phyloP scores from a whole-genome alignment of 1,139 yeast genomes.

The Saccharomyces hybrid region DNA sequence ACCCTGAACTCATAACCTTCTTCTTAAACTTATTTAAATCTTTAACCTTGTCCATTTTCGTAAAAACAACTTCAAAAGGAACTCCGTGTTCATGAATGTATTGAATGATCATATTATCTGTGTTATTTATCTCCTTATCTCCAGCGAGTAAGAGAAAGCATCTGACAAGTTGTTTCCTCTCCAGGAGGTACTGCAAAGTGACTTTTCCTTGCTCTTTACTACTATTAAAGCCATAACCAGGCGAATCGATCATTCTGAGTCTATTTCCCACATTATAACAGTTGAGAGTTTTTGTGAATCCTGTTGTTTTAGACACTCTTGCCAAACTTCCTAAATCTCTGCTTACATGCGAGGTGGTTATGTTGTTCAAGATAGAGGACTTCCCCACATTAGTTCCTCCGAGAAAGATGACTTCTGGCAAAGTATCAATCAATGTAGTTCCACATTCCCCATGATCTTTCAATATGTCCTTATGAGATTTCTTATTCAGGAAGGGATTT shows the following conservation, averaged over 20 bases:
- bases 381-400: conserved; percentile 87
- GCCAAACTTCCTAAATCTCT: conserved; percentile 39
- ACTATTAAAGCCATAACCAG: conserved; percentile 75
- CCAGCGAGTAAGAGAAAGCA: conserved; percentile 59
- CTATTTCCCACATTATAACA: conserved; percentile 60
- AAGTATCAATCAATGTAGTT: neutral
- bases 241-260: conserved; percentile 67
- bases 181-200: conserved; percentile 52
- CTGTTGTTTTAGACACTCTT: conserved; percentile 54
- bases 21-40: conserved; percentile 19
- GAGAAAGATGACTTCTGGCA: conserved; percentile 65
- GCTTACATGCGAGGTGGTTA: conserved; percentile 35
- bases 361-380: conserved; percentile 60
- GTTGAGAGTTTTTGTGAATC: conserved; percentile 70
- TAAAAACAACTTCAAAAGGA: conserved; percentile 66
- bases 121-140: conserved; percentile 46
- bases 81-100: conserved; percentile 48
- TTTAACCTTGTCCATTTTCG: conserved; percentile 59
- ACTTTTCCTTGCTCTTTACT: conserved; percentile 59
- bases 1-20: conserved; percentile 27
- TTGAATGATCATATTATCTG: conserved; percentile 49
- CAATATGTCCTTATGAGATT: neutral
- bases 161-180: conserved; percentile 47
- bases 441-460: neutral
- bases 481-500: conserved; percentile 3